A percentile compares a stretch with the other conserved stretches of the same genome.
These are phyloP conservation scores for Naganishia sp. DNA, from an alignment of 1,284 basidiomycete species.

Conservation along the genomic window DNA sequence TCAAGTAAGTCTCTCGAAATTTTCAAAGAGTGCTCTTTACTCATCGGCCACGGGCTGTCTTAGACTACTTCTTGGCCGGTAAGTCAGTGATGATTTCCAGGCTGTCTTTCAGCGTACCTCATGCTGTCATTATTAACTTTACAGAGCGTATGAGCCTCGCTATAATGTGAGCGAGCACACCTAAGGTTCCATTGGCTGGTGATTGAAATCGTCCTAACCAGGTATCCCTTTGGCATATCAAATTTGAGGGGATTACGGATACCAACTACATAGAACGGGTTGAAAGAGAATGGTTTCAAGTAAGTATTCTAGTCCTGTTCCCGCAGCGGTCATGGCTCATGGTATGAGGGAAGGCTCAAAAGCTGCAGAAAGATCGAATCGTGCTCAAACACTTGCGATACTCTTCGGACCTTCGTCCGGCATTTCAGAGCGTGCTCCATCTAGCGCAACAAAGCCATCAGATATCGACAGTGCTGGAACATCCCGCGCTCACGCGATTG, in stretches of 20 bases:
- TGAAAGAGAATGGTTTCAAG: constrained; percentile 12
- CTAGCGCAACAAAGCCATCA: background rate
- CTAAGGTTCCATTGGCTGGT: background rate
- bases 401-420: background rate
- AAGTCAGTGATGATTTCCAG: constrained; percentile 4
- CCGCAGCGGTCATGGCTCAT: background rate
- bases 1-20: constrained; percentile 21
- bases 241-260: constrained; percentile 7
- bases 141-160: constrained; percentile 31
- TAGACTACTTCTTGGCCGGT: constrained; percentile 33
- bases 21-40: no score
- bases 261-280: constrained; percentile 16
- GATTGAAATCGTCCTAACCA: background rate
- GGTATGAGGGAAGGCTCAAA: constrained; percentile 8
- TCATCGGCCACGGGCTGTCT: background rate
- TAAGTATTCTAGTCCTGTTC: background rate
- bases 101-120: background rate
- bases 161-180: constrained; percentile 26
- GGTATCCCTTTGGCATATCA: constrained; percentile 32
- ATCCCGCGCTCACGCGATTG: constrained; percentile 22
- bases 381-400: constrained; percentile 30
- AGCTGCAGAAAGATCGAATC: constrained; percentile 27
- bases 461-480: constrained; percentile 24
- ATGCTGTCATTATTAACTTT: background rate
- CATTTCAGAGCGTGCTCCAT: constrained; percentile 7